Evolutionary conservation across 1,284 basidiomycete genomes (phyloP), one percentile per base, ranked within the genome.

Genomic region (Cutaneotrichosporon daszewskae): DNA sequence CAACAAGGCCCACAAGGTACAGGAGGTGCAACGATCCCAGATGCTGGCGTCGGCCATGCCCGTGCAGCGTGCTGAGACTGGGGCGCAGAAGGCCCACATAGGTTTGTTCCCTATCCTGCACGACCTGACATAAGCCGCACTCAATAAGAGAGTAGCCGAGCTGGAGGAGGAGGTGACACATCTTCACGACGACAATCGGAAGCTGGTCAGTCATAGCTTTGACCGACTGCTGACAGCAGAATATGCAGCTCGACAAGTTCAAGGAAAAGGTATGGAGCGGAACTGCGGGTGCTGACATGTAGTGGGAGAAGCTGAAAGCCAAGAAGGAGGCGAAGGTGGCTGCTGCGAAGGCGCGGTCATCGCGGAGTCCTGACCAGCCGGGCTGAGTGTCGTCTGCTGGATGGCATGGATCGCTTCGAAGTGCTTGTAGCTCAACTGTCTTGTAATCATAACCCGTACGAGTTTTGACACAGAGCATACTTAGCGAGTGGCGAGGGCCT

Each of bases 261-360:
- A 80, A 83, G 35, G 87, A 65, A 24, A 59, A 57, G 49, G 67
- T 68, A 37, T 55, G 60, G 47, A 14, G 13, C 32, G 32, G 3
- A 24, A 33, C 17, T 47, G 16, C 18, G 3, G n/a, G n/a, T n/a
- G 23, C 41, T 29, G 25, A 32, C 26, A 18, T 14, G 63, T 76
- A 85, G 46, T 90, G 87, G 83, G 85, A 88, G 58, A 87, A 87
- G 64, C 73, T 92, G 51, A 91, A 91, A 64, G 81, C 82, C 46
- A 90, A 90, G 73, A 86, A 87, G 65, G 84, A 87, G 61, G 84
- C 83, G 12, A 87, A 84, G 63, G 78, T 52, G 17, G 49, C 44
- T 11, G 48, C 53, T 3, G 43, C 43, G 2, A 46, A 51, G 24
- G 38, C 37, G 9, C n/a, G n/a, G n/a, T n/a, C n/a, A n/a, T n/a